Percentiles rank a stretch among this genome's conserved stretches.
These are phyloP conservation scores for Aspergillus ostianus DNA, from an alignment of 495 filamentous ascomycete species.

Conservation along the genomic window DNA sequence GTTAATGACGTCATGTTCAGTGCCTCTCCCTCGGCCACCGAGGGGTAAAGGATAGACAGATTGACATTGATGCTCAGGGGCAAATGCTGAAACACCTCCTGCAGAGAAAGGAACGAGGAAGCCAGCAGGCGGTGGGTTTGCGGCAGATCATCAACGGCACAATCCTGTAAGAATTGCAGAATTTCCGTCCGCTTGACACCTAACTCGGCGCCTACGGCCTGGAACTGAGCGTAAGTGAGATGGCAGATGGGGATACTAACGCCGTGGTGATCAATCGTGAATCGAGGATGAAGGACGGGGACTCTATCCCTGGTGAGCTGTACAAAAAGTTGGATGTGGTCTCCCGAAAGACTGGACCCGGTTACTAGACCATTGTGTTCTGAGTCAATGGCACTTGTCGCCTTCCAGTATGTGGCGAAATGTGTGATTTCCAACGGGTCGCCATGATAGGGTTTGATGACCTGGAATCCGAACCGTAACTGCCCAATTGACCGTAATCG, in stretches of 20 bases:
- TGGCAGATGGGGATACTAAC: conserved; percentile 77
- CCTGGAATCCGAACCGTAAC: conserved; percentile 88
- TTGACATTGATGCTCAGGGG: conserved; percentile 80
- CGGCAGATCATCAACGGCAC: conserved; percentile 55
- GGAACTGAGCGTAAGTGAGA: conserved; percentile 72
- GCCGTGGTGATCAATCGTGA: conserved; percentile 75
- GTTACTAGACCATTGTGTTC: conserved; percentile 85
- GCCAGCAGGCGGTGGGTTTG: conserved; percentile 67
- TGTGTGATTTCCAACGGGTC: conserved; percentile 92
- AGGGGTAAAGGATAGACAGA: conserved; percentile 82
- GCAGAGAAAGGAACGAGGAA: conserved; percentile 69
- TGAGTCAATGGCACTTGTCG: conserved; percentile 83
- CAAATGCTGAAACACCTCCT: conserved; percentile 69
- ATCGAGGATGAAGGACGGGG: conserved; percentile 81
- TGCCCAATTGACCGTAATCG: conserved; percentile 91
- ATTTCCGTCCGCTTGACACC: conserved; percentile 36
- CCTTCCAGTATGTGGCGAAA: conserved; percentile 99
- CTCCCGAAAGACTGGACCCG: conserved; percentile 89
- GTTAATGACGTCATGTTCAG: conserved; percentile 66
- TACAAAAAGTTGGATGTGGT: conserved; percentile 87
- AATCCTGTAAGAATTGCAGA: conserved; percentile 45
- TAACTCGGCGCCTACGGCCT: conserved; percentile 57
- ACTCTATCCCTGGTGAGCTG: conserved; percentile 85
- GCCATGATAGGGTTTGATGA: conserved; percentile 96
- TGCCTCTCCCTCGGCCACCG: conserved; percentile 62